Evolutionary conservation across 306 rosid species (phyloP), one percentile per base, ranked within the genome.

Genomic region (Phaseolus lunatus): DNA sequence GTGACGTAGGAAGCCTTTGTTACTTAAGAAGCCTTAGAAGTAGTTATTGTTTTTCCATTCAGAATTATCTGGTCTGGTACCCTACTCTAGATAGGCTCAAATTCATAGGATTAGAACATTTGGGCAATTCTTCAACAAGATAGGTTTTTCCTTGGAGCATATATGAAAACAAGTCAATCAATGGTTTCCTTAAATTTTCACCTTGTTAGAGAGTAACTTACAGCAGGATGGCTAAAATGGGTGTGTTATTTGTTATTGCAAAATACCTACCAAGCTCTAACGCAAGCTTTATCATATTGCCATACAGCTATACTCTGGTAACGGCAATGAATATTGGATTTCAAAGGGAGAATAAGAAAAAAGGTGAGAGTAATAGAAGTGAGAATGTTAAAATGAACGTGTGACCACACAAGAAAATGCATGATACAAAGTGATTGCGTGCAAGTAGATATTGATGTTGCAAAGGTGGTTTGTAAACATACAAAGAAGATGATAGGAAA

Each of bases 101-200:
- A 47, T 56, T 75, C 16, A 23, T 22, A 16, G 41, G 24, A 43
- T 53, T 18, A 16, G n/a, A 27, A 35, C 15, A 29, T 27, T 57
- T 76, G 50, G 70, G 11, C n/a, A 48, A 63, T 22, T 27, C 66
- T 73, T 67, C 33, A 70, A 67, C 11, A 77, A 50, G 20, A 39
- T 26, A 73, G 61, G 48, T 66, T 77, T 57, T 27, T 59, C 70
- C 57, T 18, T 19, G 29, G 59, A 64, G 50, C 35, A 24, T 29
- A 57, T 37, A 19, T 61, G 61, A 20, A 52, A 73, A 54, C 66
- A 23, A 63, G 78, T 73, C 14, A 33, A 24, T 73, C 14, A 33
- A 24, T 53, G 19, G 49, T 69, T 54, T 41, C 4, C 50, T 26
- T 33, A 44, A 24, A 53, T 43, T 80, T 35, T 47, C 47, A 5